Evolutionary conservation across 2,329 filamentous ascomycete genomes (phyloP).

Genomic region (Cucurbitaria berberidis): DNA sequence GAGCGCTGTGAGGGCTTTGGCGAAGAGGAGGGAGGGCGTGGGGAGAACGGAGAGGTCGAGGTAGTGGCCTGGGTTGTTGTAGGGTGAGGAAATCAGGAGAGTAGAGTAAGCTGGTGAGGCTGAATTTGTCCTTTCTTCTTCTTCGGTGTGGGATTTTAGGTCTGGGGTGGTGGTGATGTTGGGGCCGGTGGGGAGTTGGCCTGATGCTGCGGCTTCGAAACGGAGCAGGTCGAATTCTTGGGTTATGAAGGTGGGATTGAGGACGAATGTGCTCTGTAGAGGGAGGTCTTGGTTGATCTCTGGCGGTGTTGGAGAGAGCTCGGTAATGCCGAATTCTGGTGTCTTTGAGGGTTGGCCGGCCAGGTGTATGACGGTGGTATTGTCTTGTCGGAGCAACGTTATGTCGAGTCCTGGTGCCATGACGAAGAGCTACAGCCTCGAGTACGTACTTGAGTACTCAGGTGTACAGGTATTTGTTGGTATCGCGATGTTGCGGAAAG

Average conservation of each 20-base stretch:
- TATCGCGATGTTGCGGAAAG: background rate
- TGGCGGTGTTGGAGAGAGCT: background rate
- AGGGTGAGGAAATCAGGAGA: slow-evolving; percentile 74
- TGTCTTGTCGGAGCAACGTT: background rate
- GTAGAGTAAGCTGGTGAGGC: slow-evolving; percentile 23
- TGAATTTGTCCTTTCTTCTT: too few species aligned
- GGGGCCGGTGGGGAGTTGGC: slow-evolving; percentile 25
- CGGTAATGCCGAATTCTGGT: background rate
- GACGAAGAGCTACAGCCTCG: background rate
- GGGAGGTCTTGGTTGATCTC: background rate
- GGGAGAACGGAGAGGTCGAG: slow-evolving; percentile 74
- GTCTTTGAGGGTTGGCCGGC: background rate
- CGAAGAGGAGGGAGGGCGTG: slow-evolving; percentile 70
- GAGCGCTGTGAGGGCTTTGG: slow-evolving; percentile 71
- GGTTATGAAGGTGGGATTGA: slow-evolving; percentile 33
- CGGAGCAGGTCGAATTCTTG: slow-evolving; percentile 41
- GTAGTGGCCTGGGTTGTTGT: slow-evolving; percentile 72
- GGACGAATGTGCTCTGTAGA: slow-evolving; percentile 13
- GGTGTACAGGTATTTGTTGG: background rate
- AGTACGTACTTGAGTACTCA: background rate
- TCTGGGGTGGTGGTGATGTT: background rate
- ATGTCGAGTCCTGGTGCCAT: background rate
- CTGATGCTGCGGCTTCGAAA: slow-evolving; percentile 42
- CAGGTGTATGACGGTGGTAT: background rate
- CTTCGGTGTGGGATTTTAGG: background rate